Evolutionary conservation across 805 yeast species (phyloP).

Genomic region (Isabelozyma rhagii): DNA sequence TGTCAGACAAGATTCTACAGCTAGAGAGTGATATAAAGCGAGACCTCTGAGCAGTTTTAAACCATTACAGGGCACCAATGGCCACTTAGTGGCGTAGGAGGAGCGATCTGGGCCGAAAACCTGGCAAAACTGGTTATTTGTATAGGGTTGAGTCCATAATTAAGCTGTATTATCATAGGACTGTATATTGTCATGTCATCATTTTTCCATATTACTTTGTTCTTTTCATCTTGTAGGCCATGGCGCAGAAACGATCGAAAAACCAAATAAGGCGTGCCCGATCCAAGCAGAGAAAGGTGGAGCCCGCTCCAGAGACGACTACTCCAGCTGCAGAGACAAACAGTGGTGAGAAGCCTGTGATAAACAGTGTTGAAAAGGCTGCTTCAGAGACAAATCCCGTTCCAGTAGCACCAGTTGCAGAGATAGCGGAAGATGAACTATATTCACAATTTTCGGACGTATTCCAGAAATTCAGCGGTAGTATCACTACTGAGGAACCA

Average conservation of each 20-base stretch:
- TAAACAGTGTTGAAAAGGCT: too few relatives aligned
- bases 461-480: slow-evolving; percentile 20
- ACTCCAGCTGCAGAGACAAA: too few relatives aligned
- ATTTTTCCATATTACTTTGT: not conserved
- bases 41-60: too few relatives aligned
- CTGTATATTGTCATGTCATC: not conserved
- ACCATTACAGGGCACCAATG: too few relatives aligned
- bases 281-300: slow-evolving; percentile 35
- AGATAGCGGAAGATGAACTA: slow-evolving; percentile 4
- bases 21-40: not conserved
- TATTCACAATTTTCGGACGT: slow-evolving; percentile 17
- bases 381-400: not conserved
- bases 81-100: too few relatives aligned
- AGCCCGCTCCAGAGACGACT: not conserved
- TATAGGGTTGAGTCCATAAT: too few relatives aligned
- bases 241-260: slow-evolving; percentile 41
- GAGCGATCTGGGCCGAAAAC: too few relatives aligned
- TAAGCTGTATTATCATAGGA: not conserved
- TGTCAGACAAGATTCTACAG: slow-evolving; percentile 16
- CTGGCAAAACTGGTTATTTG: too few relatives aligned
- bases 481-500: slow-evolving; percentile 20
- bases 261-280: slow-evolving; percentile 53
- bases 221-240: not conserved
- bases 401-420: not conserved
- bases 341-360: too few relatives aligned